Base-by-base conservation (phyloP, 495 filamentous ascomycete genomes). In the Podospora australis region DNA sequence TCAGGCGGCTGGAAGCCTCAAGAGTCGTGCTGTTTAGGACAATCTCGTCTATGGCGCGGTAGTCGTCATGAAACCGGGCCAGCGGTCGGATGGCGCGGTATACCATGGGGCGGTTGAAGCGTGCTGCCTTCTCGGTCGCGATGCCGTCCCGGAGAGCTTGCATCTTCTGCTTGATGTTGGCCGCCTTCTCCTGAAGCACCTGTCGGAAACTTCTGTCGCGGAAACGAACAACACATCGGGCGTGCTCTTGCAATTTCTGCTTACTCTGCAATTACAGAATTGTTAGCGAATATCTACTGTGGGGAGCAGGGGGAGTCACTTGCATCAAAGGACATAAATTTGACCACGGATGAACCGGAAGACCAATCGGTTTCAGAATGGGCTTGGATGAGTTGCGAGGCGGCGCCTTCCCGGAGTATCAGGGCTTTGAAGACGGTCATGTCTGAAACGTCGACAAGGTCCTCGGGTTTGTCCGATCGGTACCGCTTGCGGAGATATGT, bases 41-140 rank as follows among this genome's bases (percentile, higher is more conserved):
- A 23, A 88, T 78, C 39, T 87, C 80, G 45, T 81, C 73, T 62
- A 88, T 79, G 9, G 79, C 82, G 52, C 74, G 68, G 64, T 83
- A 90, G 20, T 77, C 72, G 1, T 20, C 16, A 23, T 41, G 38
- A n/a, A 41, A 41, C 7, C 16, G 14, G n/a, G 38, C 38, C 38
- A 41, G 11, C 11, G 16, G 14, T 11, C 38, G 14, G 11, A 41
- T 41, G 17, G 20, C 16, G 6, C 20, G 14, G 38, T 41, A 41
- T 8, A 20, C 38, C 16, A 20, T 41, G 16, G 14, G 14, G 16
- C 38, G 14, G 20, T 20, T 41, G 38, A 21, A 41, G 5, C 38
- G 38, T 11, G 20, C 16, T 5, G 16, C 11, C n/a, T 23, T 19
- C 7, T 20, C 38, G 6, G 14, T 41, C 16, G 20, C 38, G 11